These are phyloP conservation scores for Crithidia fasciculata DNA, from an alignment of 208 protist genomes.

Conservation along the genomic window DNA sequence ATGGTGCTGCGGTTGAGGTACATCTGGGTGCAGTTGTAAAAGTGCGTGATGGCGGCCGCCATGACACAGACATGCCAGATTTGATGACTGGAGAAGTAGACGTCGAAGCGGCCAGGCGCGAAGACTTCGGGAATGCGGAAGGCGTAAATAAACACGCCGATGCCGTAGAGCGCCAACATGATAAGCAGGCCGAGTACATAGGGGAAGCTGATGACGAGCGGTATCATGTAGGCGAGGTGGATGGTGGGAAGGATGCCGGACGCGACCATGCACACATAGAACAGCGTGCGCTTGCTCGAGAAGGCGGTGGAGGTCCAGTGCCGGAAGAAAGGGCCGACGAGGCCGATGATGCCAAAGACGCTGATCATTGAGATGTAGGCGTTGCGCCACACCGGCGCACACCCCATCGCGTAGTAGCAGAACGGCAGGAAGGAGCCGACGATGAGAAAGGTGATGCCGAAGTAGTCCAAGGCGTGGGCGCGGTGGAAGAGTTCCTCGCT, in stretches of 20 bases:
- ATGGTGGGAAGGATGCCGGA: slow-evolving; percentile 68
- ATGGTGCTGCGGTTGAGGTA: slow-evolving; percentile 53
- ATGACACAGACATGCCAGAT: slow-evolving; percentile 88
- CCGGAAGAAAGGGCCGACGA: slow-evolving; percentile 79
- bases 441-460: slow-evolving; percentile 84
- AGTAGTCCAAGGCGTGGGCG: slow-evolving; percentile 83
- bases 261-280: slow-evolving; percentile 81
- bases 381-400: slow-evolving; percentile 67
- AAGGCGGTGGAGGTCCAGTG: slow-evolving; percentile 74
- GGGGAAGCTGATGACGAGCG: slow-evolving; percentile 41
- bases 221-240: slow-evolving; percentile 62
- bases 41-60: slow-evolving; percentile 74
- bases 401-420: slow-evolving; percentile 80
- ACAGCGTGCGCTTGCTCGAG: slow-evolving; percentile 57
- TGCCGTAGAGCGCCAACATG: slow-evolving; percentile 76
- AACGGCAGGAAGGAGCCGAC: slow-evolving; percentile 86
- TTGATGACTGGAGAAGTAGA: slow-evolving; percentile 75
- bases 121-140: slow-evolving; percentile 81
- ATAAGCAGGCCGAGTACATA: slow-evolving; percentile 59
- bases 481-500: slow-evolving; percentile 57
- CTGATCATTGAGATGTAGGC: slow-evolving; percentile 77
- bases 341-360: slow-evolving; percentile 70
- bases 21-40: slow-evolving; percentile 73
- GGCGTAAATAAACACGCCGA: slow-evolving; percentile 84
- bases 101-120: slow-evolving; percentile 73